phyloP scores from a whole-genome alignment of 2,329 filamentous ascomycete species.

The Sporothrix luriei region DNA sequence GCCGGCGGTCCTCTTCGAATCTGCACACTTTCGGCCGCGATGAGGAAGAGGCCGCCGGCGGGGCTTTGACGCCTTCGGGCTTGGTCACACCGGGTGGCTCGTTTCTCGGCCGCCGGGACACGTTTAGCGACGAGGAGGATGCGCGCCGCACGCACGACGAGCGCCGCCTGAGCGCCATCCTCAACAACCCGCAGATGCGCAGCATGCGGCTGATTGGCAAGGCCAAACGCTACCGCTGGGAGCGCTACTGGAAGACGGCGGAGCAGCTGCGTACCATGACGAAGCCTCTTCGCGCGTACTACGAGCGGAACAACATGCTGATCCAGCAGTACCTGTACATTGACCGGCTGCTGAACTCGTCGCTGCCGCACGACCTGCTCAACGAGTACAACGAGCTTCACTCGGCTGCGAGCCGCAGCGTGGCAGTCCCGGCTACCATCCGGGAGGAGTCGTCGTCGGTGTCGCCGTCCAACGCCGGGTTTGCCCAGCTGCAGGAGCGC shows the following conservation, averaged over 20 bases:
- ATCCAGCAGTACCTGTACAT: slow-evolving; percentile 94
- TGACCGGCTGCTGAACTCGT: slow-evolving; percentile 85
- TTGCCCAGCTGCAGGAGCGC: slow-evolving; percentile 12
- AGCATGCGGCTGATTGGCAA: slow-evolving; percentile 87
- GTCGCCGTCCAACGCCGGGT: slow-evolving; percentile 41
- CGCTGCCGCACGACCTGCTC: slow-evolving; percentile 85
- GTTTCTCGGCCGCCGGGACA: slow-evolving; percentile 37
- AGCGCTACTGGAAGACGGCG: slow-evolving; percentile 81
- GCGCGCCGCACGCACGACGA: slow-evolving; percentile 56
- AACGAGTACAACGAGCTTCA: slow-evolving; percentile 79
- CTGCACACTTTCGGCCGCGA: slow-evolving; percentile 32
- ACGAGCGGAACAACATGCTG: slow-evolving; percentile 84
- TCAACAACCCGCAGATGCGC: slow-evolving; percentile 71
- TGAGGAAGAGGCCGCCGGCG: slow-evolving; percentile 36
- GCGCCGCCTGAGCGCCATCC: slow-evolving; percentile 60
- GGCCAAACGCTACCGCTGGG: slow-evolving; percentile 83
- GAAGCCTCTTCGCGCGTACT: slow-evolving; percentile 79
- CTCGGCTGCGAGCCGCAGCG: slow-evolving; percentile 55
- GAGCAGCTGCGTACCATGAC: slow-evolving; percentile 72
- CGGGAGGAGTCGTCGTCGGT: slow-evolving; percentile 60
- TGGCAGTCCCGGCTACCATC: slow-evolving; percentile 73
- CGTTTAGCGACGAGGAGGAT: slow-evolving; percentile 46
- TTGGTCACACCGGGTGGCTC: slow-evolving; percentile 28
- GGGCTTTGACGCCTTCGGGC: slow-evolving; percentile 24
- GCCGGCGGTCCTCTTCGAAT: slow-evolving; percentile 52